Evolutionary conservation across 2,329 filamentous ascomycete genomes (phyloP).

Genomic region (Lasiodiplodia gonubiensis): DNA sequence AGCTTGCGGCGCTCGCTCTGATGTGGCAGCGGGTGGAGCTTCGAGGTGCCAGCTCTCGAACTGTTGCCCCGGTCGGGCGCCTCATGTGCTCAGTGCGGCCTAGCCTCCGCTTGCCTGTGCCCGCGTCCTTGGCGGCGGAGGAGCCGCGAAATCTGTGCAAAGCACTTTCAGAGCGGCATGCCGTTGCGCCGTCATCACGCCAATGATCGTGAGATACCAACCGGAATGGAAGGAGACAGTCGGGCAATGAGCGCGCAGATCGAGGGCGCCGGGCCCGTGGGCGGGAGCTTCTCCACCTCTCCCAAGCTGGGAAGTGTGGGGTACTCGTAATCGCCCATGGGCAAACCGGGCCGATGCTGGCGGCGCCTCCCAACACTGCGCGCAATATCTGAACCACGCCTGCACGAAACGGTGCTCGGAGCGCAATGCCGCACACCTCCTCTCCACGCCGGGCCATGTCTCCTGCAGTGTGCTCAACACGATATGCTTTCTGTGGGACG

Average conservation of each 20-base stretch:
- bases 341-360: conserved; percentile 20
- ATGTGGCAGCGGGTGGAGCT: conserved; percentile 13
- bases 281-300: conserved; percentile 7
- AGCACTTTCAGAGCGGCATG: not conserved
- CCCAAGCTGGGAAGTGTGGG: conserved; percentile 11
- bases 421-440: not conserved
- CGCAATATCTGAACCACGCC: too few species aligned
- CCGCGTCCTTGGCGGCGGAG: not conserved
- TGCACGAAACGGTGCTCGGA: not conserved
- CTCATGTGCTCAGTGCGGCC: conserved; percentile 4
- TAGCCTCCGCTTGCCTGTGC: not conserved
- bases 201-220: not conserved
- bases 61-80: conserved; percentile 19
- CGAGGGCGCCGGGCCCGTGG: conserved; percentile 5
- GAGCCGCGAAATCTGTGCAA: not conserved
- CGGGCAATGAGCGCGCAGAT: conserved; percentile 7
- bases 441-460: not conserved
- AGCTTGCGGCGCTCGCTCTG: conserved; percentile 17
- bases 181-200: not conserved
- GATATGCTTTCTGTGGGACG: not conserved
- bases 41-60: conserved; percentile 6
- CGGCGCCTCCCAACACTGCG: not conserved
- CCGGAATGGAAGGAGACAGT: not conserved
- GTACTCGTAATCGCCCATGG: not conserved
- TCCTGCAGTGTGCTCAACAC: conserved; percentile 3